A percentile compares a stretch with the other conserved stretches of the same genome.
These are phyloP conservation scores for Aeschynomene evenia DNA, from an alignment of 306 rosid species.

Conservation along the genomic window DNA sequence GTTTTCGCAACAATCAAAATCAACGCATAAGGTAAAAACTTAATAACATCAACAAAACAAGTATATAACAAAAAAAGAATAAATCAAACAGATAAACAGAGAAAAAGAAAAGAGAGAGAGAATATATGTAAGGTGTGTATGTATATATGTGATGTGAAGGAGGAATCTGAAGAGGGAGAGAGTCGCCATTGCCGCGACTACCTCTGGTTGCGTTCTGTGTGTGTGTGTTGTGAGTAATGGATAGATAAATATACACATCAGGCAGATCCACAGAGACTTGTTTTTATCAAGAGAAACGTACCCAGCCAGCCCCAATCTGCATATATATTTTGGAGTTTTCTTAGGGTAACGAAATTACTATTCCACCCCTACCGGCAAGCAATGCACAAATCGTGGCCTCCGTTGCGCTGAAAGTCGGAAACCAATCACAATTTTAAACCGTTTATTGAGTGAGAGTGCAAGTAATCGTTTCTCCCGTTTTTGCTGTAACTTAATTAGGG, in stretches of 20 bases:
- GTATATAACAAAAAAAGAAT: neutral
- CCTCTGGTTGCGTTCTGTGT: neutral
- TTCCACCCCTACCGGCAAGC: conserved; percentile 13
- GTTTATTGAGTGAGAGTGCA: neutral
- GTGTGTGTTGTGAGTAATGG: neutral
- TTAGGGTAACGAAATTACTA: neutral
- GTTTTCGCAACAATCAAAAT: neutral
- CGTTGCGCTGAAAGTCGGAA: neutral
- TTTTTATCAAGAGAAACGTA: neutral
- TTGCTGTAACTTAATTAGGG: no score
- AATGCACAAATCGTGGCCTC: neutral
- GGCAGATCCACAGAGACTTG: conserved; percentile 16
- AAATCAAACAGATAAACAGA: conserved; percentile 15
- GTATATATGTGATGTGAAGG: conserved; percentile 25
- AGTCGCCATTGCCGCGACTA: conserved; percentile 45
- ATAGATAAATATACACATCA: no score
- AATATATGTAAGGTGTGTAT: neutral
- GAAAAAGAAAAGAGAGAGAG: conserved; percentile 12
- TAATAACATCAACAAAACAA: neutral
- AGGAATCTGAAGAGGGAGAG: conserved; percentile 40
- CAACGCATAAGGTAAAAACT: neutral
- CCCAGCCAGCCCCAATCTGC: neutral
- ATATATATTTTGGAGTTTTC: conserved; percentile 18
- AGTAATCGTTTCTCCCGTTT: neutral
- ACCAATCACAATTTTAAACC: neutral